phyloP scores from a whole-genome alignment of 768 basidiomycete species.

The Tulasnella sp. region DNA sequence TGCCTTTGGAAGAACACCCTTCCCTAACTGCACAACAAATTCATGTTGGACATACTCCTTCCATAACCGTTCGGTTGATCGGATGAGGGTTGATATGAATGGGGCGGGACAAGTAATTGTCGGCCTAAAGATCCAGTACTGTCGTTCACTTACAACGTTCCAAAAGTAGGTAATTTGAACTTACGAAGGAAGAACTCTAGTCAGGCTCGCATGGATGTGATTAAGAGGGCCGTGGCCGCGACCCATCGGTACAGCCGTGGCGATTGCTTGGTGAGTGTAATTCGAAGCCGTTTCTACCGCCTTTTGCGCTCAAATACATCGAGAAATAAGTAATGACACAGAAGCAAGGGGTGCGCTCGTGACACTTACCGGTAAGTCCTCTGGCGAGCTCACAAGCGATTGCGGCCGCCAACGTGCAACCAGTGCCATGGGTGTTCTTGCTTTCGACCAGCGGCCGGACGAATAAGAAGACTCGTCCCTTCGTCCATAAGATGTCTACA shows the following conservation, averaged over 20 bases:
- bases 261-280: constrained; percentile 70
- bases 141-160: neutral
- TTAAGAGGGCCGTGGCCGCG: constrained; percentile 76
- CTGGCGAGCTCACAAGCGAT: constrained; percentile 55
- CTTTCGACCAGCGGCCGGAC: constrained; percentile 52
- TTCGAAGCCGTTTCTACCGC: constrained; percentile 48
- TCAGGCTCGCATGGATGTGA: constrained; percentile 55
- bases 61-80: constrained; percentile 46
- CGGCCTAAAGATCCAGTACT: constrained; percentile 31
- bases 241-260: constrained; percentile 54
- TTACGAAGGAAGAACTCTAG: constrained; percentile 40
- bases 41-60: constrained; percentile 69
- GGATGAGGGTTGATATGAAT: constrained; percentile 52
- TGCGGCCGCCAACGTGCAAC: constrained; percentile 82
- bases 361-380: constrained; percentile 32
- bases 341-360: too few relatives aligned
- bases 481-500: neutral
- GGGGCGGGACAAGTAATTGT: constrained; percentile 54
- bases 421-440: constrained; percentile 79
- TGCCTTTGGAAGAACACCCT: constrained; percentile 52
- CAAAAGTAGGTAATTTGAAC: constrained; percentile 24
- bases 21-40: constrained; percentile 66
- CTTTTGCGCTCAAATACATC: constrained; percentile 35
- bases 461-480: constrained; percentile 32
- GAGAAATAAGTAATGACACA: neutral